Evolutionary conservation across 2,329 filamentous ascomycete genomes (phyloP).

Genomic region (Aspergillus neoniger): DNA sequence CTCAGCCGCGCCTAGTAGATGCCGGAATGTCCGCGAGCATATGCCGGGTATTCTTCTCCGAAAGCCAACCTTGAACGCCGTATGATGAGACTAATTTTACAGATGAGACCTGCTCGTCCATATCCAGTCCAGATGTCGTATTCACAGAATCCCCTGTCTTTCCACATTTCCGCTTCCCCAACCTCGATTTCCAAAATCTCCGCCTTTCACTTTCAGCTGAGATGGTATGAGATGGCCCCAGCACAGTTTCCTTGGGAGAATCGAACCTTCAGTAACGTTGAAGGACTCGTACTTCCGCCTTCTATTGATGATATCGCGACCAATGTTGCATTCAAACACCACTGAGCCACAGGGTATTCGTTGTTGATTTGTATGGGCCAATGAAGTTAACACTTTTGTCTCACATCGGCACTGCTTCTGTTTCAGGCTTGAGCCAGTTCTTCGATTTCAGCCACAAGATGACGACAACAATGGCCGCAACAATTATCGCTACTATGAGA

Average conservation of each 20-base stretch:
- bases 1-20: background rate
- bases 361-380: background rate
- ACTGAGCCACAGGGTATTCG: background rate
- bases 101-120: slow-evolving; percentile 17
- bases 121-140: background rate
- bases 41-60: slow-evolving; percentile 11
- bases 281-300: too few relatives aligned
- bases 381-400: background rate
- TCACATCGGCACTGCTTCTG: background rate
- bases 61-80: slow-evolving; percentile 5
- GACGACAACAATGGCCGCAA: slow-evolving; percentile 48
- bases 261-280: too few relatives aligned
- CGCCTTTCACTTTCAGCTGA: too few relatives aligned
- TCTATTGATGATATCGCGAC: too few relatives aligned
- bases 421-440: slow-evolving; percentile 32
- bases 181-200: background rate
- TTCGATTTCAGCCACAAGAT: slow-evolving; percentile 47
- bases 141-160: background rate
- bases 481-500: slow-evolving; percentile 35
- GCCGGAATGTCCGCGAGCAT: background rate
- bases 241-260: too few relatives aligned
- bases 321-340: background rate
- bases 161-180: background rate
- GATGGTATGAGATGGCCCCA: too few relatives aligned
- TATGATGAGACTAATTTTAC: background rate